Evolutionary conservation across 495 filamentous ascomycete species (phyloP).

Genomic region (Hypomontagnella submonticulosa): DNA sequence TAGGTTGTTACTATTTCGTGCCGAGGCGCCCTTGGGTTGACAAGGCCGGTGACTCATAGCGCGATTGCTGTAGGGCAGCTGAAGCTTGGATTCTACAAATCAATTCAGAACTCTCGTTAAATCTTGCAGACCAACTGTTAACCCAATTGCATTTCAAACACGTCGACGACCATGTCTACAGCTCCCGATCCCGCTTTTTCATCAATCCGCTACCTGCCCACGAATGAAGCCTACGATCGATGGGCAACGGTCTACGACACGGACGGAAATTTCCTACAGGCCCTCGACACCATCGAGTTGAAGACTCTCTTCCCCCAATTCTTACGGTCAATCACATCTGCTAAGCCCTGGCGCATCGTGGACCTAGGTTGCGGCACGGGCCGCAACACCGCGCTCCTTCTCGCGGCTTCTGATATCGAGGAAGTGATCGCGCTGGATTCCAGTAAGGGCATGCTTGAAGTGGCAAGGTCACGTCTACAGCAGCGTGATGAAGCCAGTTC

Average conservation of each 20-base stretch:
- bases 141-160: background rate
- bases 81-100: background rate
- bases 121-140: background rate
- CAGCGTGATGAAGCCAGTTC: background rate
- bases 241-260: slow-evolving; percentile 68
- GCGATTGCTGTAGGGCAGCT: too few relatives aligned
- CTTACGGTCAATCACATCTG: slow-evolving; percentile 49
- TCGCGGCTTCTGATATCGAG: slow-evolving; percentile 45
- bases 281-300: slow-evolving; percentile 71
- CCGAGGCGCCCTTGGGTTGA: background rate
- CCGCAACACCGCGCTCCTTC: slow-evolving; percentile 71
- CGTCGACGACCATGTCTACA: slow-evolving; percentile 11
- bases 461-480: slow-evolving; percentile 58
- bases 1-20: background rate
- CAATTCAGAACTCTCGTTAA: background rate
- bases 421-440: slow-evolving; percentile 53
- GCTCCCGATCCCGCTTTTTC: slow-evolving; percentile 18
- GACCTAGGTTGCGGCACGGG: slow-evolving; percentile 79
- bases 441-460: slow-evolving; percentile 63
- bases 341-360: slow-evolving; percentile 56
- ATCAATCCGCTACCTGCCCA: slow-evolving; percentile 43
- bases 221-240: slow-evolving; percentile 49
- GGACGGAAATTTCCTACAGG: slow-evolving; percentile 79
- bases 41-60: slow-evolving; percentile 24
- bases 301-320: slow-evolving; percentile 64